These are phyloP conservation scores for Rhododendron molle DNA, from an alignment of 148 eudicot species.

Conservation along the genomic window DNA sequence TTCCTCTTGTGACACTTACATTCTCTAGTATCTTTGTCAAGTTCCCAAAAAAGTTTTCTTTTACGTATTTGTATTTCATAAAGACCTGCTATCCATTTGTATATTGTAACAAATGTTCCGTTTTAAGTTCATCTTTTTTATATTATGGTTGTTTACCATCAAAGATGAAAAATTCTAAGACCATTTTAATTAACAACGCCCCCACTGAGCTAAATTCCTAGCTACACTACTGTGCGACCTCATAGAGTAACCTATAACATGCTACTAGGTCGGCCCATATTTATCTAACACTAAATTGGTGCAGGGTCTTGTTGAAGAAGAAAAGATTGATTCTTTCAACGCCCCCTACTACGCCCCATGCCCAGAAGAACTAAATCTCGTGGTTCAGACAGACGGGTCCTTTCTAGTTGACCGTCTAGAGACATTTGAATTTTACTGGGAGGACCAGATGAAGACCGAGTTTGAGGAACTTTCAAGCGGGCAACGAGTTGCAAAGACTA, in stretches of 20 bases:
- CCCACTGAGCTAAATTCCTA: too few species aligned
- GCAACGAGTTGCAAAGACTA: constrained; percentile 35
- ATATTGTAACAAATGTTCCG: too few species aligned
- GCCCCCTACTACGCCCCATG: constrained; percentile 63
- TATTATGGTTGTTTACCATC: too few species aligned
- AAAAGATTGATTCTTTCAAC: constrained; percentile 59
- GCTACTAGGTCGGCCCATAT: neutral
- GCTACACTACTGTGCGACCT: too few species aligned
- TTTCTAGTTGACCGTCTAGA: constrained; percentile 32
- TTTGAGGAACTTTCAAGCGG: constrained; percentile 27
- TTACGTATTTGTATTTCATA: too few species aligned
- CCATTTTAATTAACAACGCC: too few species aligned
- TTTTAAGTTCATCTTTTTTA: too few species aligned
- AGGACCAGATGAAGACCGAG: constrained; percentile 5
- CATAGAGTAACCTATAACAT: neutral
- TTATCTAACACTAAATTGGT: neutral
- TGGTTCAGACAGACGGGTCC: constrained; percentile 49
- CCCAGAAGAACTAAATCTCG: constrained; percentile 40
- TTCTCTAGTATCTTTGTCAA: too few species aligned
- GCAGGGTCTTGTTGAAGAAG: constrained; percentile 60
- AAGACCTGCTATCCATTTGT: too few species aligned
- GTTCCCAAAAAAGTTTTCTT: too few species aligned
- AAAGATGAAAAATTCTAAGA: too few species aligned
- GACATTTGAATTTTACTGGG: constrained; percentile 49
- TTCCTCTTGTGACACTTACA: too few species aligned